Evolutionary conservation across 2,329 filamentous ascomycete species (phyloP), one percentile per base, ranked within the genome.

Genomic region (Aspergillus viridinutans): DNA sequence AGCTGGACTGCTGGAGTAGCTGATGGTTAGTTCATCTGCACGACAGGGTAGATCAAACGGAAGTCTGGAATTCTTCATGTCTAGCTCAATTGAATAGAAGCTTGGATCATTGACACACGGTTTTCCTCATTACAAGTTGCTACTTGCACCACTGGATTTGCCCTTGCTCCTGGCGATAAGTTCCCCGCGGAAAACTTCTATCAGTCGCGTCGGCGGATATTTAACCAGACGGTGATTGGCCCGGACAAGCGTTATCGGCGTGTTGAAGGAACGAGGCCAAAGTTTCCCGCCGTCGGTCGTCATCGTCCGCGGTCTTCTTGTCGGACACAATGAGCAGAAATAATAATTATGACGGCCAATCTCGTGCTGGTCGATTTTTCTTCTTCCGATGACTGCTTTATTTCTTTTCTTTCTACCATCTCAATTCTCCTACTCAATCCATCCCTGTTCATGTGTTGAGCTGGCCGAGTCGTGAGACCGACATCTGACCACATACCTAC

Each of bases 251-350:
- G 59, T 60, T 63, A 61, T 58, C 57, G 60, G 57, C 28, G 49
- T 14, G 40, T 53, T 42, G 40, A 52, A 21, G 21, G 5, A 45
- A 4, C n/a, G 4, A 12, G 10, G 26, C 7, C 28, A 21, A 21
- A 59, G 60, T 62, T 64, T 64, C 54, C 61, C 61, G 61, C n/a
- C 29, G 35, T 38, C 47, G 51, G 48, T 55, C 23, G 17, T 45
- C 20, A 58, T 59, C 58, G 59, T 40, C 60, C 61, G 61, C 61
- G 61, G 61, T 62, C 55, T 58, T 50, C 58, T 50, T 58, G 48
- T 54, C 45, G 49, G 32, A 25, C 56, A 25, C 40, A 53, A 20
- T 10, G 20, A 21, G 40, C 20, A 21, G 26, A 53, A 21, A 40
- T 23, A 21, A 47, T 23, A 26, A 50, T 23, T 52, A 50, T 55